A percentile compares a stretch with the other conserved stretches of the same genome.
Conservation (phyloP, 169 alveolate genomes). For the Eimeria falciformis region DNA sequence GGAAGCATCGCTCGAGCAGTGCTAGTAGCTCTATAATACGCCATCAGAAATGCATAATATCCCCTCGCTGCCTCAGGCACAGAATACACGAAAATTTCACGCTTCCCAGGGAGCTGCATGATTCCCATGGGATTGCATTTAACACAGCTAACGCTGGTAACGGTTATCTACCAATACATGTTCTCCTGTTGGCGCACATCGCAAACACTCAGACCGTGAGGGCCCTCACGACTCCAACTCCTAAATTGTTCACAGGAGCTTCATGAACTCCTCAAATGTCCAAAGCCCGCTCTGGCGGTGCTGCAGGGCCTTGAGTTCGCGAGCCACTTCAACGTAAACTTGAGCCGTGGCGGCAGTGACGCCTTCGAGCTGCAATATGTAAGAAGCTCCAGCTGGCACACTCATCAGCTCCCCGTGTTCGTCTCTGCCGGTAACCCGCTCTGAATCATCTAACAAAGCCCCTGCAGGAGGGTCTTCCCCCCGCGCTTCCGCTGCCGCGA, state of each 20-base stretch:
- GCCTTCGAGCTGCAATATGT: conserved; percentile 55
- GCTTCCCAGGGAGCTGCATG: too few relatives aligned
- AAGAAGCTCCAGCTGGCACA: conserved; percentile 49
- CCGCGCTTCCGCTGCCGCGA: conserved; percentile 40
- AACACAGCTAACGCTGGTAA: background rate
- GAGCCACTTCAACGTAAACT: conserved; percentile 54
- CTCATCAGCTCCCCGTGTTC: conserved; percentile 35
- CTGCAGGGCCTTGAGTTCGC: conserved; percentile 65
- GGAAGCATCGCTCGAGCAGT: too few relatives aligned
- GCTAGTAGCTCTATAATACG: too few relatives aligned
- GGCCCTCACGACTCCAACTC: too few relatives aligned
- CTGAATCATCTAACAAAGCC: conserved; percentile 48
- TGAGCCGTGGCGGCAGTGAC: conserved; percentile 72
- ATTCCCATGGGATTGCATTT: too few relatives aligned
- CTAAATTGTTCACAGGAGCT: background rate
- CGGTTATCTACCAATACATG: background rate
- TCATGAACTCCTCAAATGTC: conserved; percentile 60
- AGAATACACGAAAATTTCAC: too few relatives aligned
- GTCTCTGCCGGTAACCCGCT: conserved; percentile 38
- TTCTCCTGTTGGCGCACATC: background rate
- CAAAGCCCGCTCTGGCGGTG: conserved; percentile 46
- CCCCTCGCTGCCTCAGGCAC: too few relatives aligned
- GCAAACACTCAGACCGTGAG: too few relatives aligned
- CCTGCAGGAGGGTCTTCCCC: conserved; percentile 37
- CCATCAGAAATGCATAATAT: too few relatives aligned